Conservation (phyloP, 2,329 filamentous ascomycete genomes). For the Ophiosphaerella korrae region DNA sequence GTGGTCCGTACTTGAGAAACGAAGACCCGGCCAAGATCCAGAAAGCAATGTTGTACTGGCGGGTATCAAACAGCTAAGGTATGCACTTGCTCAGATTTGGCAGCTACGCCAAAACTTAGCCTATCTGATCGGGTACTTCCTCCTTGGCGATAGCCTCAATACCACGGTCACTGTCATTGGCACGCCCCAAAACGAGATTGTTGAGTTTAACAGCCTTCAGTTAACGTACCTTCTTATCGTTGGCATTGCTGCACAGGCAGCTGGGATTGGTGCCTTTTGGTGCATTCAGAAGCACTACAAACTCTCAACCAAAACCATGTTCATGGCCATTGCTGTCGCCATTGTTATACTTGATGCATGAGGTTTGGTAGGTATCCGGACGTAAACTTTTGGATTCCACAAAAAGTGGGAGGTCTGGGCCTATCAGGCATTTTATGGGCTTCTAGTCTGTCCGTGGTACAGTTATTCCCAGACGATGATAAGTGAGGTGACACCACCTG, state of each 20-base stretch:
- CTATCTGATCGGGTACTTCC: constrained; percentile 67
- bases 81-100: constrained; percentile 65
- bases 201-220: constrained; percentile 67
- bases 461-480: constrained; percentile 75
- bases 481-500: constrained; percentile 69
- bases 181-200: constrained; percentile 68
- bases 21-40: constrained; percentile 62
- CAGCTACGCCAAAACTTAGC: constrained; percentile 68
- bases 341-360: constrained; percentile 66
- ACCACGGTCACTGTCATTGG: constrained; percentile 71
- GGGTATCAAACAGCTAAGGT: constrained; percentile 64
- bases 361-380: constrained; percentile 66
- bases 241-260: constrained; percentile 66
- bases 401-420: constrained; percentile 60
- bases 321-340: constrained; percentile 65
- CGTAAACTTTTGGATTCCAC: constrained; percentile 59
- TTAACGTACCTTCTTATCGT: constrained; percentile 71
- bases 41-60: constrained; percentile 59
- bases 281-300: constrained; percentile 62
- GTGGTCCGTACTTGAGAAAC: constrained; percentile 71
- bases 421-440: constrained; percentile 62
- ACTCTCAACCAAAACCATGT: constrained; percentile 70
- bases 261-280: constrained; percentile 68
- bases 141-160: constrained; percentile 71
- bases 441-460: constrained; percentile 73